Evolutionary conservation across 2,329 filamentous ascomycete genomes (phyloP).

Genomic region (Cercospora zeae-maydis): DNA sequence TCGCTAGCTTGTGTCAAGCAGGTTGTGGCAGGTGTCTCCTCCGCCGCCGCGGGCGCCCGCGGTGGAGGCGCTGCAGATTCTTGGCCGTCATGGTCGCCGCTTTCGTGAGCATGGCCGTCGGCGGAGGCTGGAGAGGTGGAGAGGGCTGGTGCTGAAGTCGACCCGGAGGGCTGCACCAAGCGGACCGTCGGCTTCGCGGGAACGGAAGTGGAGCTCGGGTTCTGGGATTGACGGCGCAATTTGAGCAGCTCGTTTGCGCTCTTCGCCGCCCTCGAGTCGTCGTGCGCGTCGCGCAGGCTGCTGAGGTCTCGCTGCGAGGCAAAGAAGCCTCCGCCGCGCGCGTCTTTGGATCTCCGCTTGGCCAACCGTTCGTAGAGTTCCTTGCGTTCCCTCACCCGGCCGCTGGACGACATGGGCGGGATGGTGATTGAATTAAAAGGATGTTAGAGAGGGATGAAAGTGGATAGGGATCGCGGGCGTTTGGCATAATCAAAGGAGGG

Average conservation of each 20-base stretch:
- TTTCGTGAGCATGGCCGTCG: constrained; percentile 8
- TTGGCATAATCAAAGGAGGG: constrained; percentile 22
- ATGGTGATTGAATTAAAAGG: constrained; percentile 10
- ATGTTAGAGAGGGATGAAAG: constrained; percentile 15
- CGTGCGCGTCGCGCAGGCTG: constrained; percentile 23
- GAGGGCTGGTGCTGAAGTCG: constrained; percentile 10
- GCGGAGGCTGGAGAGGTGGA: not conserved
- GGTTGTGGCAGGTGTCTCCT: constrained; percentile 15
- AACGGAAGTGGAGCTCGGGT: constrained; percentile 9
- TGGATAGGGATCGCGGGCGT: constrained; percentile 16
- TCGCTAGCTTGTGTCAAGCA: constrained; percentile 29
- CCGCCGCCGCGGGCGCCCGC: not conserved
- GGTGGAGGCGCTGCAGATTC: constrained; percentile 3
- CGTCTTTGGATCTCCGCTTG: constrained; percentile 1
- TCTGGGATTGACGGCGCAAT: constrained; percentile 7
- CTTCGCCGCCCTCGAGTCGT: constrained; percentile 23
- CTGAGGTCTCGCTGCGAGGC: constrained; percentile 24
- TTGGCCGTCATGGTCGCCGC: constrained; percentile 11
- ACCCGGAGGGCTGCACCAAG: constrained; percentile 31
- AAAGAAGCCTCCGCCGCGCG: constrained; percentile 20
- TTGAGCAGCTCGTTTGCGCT: constrained; percentile 3
- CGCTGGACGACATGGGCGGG: constrained; percentile 28
- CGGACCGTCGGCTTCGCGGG: constrained; percentile 32
- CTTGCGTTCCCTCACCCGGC: constrained; percentile 8
- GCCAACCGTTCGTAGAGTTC: constrained; percentile 12